Evolutionary conservation across 352 stramenopile species (phyloP), one percentile per base, ranked within the genome.

Genomic region (Globisporangium iwayamae): DNA sequence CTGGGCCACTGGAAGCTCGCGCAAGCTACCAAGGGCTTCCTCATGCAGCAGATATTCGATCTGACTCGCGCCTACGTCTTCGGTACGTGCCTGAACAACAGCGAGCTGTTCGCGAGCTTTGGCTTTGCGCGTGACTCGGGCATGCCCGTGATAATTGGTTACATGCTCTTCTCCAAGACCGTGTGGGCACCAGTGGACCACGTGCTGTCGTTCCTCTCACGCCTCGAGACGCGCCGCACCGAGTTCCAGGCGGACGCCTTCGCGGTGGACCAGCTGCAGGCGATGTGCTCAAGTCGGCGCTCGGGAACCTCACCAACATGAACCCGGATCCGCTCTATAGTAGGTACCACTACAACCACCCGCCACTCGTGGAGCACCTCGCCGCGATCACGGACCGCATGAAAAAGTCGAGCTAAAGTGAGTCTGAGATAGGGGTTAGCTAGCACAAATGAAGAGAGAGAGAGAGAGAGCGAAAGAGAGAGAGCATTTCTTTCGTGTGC

Each of bases 81-180:
- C 64, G 82, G 81, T 0, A 67, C 69, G 25, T 94, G 82, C 60
- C 89, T 91, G 82, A 79, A 89, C 60, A 78, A 90, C 62, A 55
- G 65, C 9, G 71, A 85, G 56, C 65, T 92, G 52, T 92, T 90
- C 61, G 67, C 69, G 36, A 85, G 76, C 69, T 92, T 93, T 59
- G 84, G 85, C 34, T 94, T 94, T 68, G 77, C 64, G 11, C 34
- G 56, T 4, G 20, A 56, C n/a, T 39, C 43, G 14, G 48, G 48
- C 45, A 72, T 79, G 46, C 84, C 86, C 14, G 73, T 94, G 7
- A 75, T 94, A 38, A 88, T 96, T 54, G 81, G 82, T 41, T 81
- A 93, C 57, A 71, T 92, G 63, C 73, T 96, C 48, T 93, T 96
- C 59, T 88, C 85, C 16, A 75, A 83, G 67, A 89, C 81, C 2